phyloP scores from a whole-genome alignment of 768 basidiomycete species.

The Exsudoporus frostii region DNA sequence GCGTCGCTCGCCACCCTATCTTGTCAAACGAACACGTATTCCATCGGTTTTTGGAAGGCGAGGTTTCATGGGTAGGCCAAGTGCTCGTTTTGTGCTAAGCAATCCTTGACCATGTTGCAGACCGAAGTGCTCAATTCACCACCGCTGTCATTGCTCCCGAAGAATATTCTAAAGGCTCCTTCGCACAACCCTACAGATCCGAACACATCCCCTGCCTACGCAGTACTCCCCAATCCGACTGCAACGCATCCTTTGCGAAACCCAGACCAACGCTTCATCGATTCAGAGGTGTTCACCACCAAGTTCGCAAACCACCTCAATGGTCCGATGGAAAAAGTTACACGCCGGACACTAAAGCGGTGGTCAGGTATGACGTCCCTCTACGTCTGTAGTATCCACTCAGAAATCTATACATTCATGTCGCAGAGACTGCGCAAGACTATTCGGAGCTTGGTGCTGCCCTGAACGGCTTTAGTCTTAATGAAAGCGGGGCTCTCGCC shows the following conservation, averaged over 20 bases:
- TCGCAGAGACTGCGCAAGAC: constrained; percentile 75
- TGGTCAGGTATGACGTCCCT: constrained; percentile 72
- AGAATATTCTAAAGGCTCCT: constrained; percentile 93
- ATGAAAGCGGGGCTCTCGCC: constrained; percentile 72
- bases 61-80: constrained; percentile 85
- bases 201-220: constrained; percentile 68
- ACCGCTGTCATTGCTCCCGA: constrained; percentile 86
- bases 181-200: constrained; percentile 91
- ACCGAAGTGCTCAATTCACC: constrained; percentile 91
- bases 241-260: constrained; percentile 83
- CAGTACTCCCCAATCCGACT: constrained; percentile 85
- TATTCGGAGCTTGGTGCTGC: constrained; percentile 89
- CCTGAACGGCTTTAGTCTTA: constrained; percentile 90
- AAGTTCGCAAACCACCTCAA: constrained; percentile 92
- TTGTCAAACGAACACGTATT: constrained; percentile 95
- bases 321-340: constrained; percentile 96
- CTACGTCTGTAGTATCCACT: background rate
- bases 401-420: constrained; percentile 1
- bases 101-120: constrained; percentile 38
- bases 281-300: constrained; percentile 93
- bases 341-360: constrained; percentile 84
- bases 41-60: constrained; percentile 92
- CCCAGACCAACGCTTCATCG: constrained; percentile 93
- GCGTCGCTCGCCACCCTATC: constrained; percentile 88
- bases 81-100: background rate